These are phyloP conservation scores for Plasmodium reichenowi DNA, from an alignment of 169 alveolate species.

Conservation along the genomic window DNA sequence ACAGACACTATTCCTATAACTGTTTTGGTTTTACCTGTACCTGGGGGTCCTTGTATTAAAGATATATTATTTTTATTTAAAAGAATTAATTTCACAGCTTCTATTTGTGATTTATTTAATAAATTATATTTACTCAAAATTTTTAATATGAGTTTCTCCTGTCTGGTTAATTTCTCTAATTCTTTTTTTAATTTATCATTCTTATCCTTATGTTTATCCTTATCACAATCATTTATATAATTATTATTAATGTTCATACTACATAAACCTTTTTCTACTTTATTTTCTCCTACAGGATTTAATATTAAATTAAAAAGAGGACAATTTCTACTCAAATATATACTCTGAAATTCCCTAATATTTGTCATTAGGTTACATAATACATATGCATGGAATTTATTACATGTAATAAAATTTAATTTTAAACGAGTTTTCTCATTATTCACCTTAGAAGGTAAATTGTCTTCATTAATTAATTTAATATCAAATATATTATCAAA, in stretches of 20 bases:
- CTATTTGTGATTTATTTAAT: constrained; percentile 63
- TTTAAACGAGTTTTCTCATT: constrained; percentile 48
- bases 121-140: constrained; percentile 22
- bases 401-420: constrained; percentile 41
- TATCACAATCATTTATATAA: neutral
- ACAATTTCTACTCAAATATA: constrained; percentile 34
- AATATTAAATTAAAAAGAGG: constrained; percentile 39
- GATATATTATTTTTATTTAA: constrained; percentile 78
- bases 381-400: constrained; percentile 46
- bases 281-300: constrained; percentile 20
- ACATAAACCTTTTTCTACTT: neutral
- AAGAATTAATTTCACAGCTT: constrained; percentile 72
- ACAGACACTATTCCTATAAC: constrained; percentile 91
- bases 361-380: constrained; percentile 67
- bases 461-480: constrained; percentile 65
- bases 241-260: neutral
- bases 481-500: constrained; percentile 51
- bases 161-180: constrained; percentile 4
- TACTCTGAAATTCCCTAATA: constrained; percentile 75
- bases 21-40: constrained; percentile 98
- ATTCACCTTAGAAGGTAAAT: constrained; percentile 10
- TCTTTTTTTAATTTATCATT: constrained; percentile 2
- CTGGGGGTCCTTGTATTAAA: constrained; percentile 99
- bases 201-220: no score
- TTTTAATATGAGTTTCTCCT: constrained; percentile 35